These are phyloP conservation scores for Solanum medicagineum DNA, from an alignment of 257 asterid genomes.

Conservation along the genomic window DNA sequence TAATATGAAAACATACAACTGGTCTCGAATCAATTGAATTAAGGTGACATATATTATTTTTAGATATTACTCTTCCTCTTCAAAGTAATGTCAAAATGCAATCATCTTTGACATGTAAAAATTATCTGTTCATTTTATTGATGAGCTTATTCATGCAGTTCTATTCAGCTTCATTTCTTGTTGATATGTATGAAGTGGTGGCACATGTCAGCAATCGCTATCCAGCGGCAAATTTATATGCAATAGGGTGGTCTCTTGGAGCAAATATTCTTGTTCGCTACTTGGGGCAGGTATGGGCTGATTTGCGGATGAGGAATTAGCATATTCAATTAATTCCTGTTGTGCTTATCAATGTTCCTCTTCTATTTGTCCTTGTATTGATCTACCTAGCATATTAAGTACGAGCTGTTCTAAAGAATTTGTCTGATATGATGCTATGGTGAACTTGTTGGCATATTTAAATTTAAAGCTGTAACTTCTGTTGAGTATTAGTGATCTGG, in stretches of 20 bases:
- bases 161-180: conserved; percentile 95
- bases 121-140: background rate
- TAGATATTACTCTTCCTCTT: background rate
- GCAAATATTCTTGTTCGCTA: conserved; percentile 93
- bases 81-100: background rate
- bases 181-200: conserved; percentile 80
- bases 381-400: background rate
- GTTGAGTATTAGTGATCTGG: background rate
- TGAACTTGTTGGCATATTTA: background rate
- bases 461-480: background rate
- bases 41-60: background rate
- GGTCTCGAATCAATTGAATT: background rate
- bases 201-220: conserved; percentile 51
- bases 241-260: conserved; percentile 95
- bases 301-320: too few relatives aligned
- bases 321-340: background rate
- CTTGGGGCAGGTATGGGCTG: conserved; percentile 53
- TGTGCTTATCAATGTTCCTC: background rate
- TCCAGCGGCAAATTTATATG: conserved; percentile 72
- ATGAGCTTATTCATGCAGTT: conserved; percentile 46
- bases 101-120: background rate
- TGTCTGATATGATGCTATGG: background rate
- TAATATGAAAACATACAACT: background rate
- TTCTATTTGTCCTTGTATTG: background rate
- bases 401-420: background rate